phyloP scores from a whole-genome alignment of 805 yeast species.

The Ascoidea rubescens region DNA sequence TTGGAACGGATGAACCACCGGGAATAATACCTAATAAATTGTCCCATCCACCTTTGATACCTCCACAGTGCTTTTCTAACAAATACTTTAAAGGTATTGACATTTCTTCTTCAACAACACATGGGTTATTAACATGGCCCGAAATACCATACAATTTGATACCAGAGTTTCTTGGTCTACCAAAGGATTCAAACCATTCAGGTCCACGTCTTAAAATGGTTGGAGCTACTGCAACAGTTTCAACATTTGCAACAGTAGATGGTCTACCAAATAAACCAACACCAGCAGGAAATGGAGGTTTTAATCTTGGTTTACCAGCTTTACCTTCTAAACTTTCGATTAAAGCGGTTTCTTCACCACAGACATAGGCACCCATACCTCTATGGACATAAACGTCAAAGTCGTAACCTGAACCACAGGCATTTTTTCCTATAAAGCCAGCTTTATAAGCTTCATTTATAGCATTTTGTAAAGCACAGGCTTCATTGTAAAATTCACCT shows the following conservation, averaged over 20 bases:
- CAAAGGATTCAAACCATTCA: conserved; percentile 73
- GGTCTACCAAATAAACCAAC: conserved; percentile 88
- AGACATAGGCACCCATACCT: conserved; percentile 88
- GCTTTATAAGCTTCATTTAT: conserved; percentile 79
- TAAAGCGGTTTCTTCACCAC: conserved; percentile 87
- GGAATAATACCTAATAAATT: conserved; percentile 79
- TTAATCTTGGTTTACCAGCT: conserved; percentile 86
- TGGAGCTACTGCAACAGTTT: conserved; percentile 83
- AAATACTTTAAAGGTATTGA: conserved; percentile 75
- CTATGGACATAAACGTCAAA: conserved; percentile 79
- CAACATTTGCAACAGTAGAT: conserved; percentile 82
- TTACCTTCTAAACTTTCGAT: conserved; percentile 85
- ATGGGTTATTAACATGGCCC: conserved; percentile 85
- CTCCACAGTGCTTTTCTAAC: conserved; percentile 82
- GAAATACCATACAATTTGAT: conserved; percentile 77
- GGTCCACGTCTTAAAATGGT: conserved; percentile 84
- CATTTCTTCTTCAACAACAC: conserved; percentile 92
- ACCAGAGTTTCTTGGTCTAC: conserved; percentile 76
- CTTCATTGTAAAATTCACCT: conserved; percentile 82
- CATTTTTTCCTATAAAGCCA: conserved; percentile 70
- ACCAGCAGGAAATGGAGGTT: conserved; percentile 94
- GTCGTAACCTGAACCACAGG: conserved; percentile 78
- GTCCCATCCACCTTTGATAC: conserved; percentile 88
- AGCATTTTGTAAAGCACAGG: conserved; percentile 59
- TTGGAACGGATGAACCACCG: conserved; percentile 83